Conservation (phyloP, 345 rosid genomes). For the Syzygium aqueum region DNA sequence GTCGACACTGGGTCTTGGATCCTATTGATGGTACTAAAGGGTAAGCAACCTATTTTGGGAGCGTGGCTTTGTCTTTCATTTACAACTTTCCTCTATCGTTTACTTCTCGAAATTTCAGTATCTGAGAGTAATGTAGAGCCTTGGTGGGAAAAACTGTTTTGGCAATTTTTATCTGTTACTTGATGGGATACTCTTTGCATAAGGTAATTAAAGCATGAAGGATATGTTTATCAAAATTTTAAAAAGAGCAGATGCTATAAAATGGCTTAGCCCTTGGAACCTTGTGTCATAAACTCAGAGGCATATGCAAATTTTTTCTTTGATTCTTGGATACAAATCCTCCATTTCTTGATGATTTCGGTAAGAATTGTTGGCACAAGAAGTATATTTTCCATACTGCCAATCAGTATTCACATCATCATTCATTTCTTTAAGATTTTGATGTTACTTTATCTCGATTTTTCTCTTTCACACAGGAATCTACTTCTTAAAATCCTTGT, state of each 20-base stretch:
- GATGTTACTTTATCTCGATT: background rate
- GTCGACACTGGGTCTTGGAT: conserved; percentile 96
- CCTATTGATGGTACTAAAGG: conserved; percentile 99
- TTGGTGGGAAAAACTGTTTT: background rate
- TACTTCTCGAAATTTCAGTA: background rate
- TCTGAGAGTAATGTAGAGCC: background rate
- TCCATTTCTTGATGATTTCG: background rate
- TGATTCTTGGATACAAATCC: background rate
- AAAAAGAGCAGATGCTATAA: background rate
- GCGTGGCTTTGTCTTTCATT: background rate
- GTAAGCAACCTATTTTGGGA: conserved; percentile 23
- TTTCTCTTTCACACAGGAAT: background rate
- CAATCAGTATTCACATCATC: background rate
- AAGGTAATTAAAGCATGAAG: background rate
- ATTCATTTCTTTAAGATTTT: background rate
- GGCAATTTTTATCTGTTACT: background rate
- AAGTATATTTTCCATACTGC: background rate
- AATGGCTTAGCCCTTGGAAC: background rate
- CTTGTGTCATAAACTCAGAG: background rate
- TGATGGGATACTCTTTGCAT: background rate
- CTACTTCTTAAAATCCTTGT: background rate
- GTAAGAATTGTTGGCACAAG: background rate
- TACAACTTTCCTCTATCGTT: background rate
- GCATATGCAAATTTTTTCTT: background rate
- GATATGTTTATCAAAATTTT: background rate